Conservation (phyloP, 2,329 filamentous ascomycete species). For the Fusarium gaditjirri region DNA sequence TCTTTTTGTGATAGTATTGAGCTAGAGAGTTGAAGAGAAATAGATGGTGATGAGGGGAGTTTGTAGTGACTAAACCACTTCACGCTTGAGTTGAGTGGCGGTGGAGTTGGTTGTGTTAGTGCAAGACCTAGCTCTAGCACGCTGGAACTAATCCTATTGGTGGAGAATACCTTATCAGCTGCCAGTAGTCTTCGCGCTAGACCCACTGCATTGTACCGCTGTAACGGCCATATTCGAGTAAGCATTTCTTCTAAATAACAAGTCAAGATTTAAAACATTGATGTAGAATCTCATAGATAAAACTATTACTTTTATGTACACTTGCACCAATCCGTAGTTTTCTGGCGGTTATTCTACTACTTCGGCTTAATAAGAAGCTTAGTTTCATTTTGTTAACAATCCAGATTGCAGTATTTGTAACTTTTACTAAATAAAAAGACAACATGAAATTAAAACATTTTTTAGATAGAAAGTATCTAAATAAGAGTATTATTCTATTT, state of each 20-base stretch:
- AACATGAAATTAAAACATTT: too few relatives aligned
- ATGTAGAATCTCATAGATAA: fast-evolving
- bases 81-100: neutral
- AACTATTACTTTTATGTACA: fast-evolving
- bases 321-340: fast-evolving
- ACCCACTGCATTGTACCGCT: fast-evolving
- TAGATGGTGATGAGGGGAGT: neutral
- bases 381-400: too few relatives aligned
- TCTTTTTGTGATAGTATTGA: fast-evolving
- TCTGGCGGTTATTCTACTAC: fast-evolving
- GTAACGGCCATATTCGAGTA: neutral
- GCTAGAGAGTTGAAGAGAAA: neutral
- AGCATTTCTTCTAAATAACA: neutral
- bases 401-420: fast-evolving
- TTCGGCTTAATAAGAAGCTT: too few relatives aligned
- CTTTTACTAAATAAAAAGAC: fast-evolving
- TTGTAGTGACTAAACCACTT: neutral
- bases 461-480: neutral
- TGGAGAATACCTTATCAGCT: neutral
- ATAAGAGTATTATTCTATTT: fast-evolving
- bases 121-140: neutral
- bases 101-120: neutral
- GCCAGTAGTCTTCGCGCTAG: fast-evolving
- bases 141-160: neutral
- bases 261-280: neutral